These are phyloP conservation scores for Capsella bursapastoris DNA, from an alignment of 345 rosid genomes.

Conservation along the genomic window DNA sequence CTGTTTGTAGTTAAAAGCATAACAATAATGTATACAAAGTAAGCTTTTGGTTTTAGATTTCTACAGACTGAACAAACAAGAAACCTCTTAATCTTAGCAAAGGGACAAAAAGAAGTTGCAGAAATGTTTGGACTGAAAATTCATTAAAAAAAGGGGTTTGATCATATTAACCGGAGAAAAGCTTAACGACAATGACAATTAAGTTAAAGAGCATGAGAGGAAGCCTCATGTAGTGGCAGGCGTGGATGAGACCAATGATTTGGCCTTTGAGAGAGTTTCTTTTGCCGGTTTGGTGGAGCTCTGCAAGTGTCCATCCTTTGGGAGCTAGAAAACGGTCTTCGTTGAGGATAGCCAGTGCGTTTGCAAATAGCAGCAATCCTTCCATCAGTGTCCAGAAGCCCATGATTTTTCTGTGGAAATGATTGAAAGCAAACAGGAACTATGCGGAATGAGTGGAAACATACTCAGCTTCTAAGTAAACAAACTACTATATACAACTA, in stretches of 20 bases:
- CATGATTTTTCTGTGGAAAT: slow-evolving; percentile 38
- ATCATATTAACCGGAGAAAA: slow-evolving; percentile 42
- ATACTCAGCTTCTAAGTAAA: background rate
- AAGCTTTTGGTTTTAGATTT: background rate
- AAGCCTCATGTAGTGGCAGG: slow-evolving; percentile 46
- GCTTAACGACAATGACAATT: slow-evolving; percentile 38
- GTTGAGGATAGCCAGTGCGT: slow-evolving; percentile 60
- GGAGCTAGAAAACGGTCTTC: slow-evolving; percentile 65
- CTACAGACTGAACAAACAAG: slow-evolving; percentile 21
- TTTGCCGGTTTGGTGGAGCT: slow-evolving; percentile 47
- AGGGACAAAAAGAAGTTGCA: background rate
- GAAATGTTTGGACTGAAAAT: slow-evolving; percentile 1
- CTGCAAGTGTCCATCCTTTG: slow-evolving; percentile 60
- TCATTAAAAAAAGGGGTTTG: background rate
- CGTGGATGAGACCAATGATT: slow-evolving; percentile 48
- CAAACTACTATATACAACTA: background rate
- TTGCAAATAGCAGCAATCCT: slow-evolving; percentile 55
- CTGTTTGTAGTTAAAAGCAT: slow-evolving; percentile 19
- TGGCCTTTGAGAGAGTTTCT: slow-evolving; percentile 51
- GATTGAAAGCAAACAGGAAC: background rate
- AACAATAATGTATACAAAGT: slow-evolving; percentile 28
- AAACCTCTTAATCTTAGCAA: background rate
- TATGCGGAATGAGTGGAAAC: background rate
- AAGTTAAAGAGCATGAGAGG: slow-evolving; percentile 50
- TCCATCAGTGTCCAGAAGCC: slow-evolving; percentile 61